Evolutionary conservation across 2,329 filamentous ascomycete species (phyloP), one percentile per base, ranked within the genome.

Genomic region (Daldinia sp.): DNA sequence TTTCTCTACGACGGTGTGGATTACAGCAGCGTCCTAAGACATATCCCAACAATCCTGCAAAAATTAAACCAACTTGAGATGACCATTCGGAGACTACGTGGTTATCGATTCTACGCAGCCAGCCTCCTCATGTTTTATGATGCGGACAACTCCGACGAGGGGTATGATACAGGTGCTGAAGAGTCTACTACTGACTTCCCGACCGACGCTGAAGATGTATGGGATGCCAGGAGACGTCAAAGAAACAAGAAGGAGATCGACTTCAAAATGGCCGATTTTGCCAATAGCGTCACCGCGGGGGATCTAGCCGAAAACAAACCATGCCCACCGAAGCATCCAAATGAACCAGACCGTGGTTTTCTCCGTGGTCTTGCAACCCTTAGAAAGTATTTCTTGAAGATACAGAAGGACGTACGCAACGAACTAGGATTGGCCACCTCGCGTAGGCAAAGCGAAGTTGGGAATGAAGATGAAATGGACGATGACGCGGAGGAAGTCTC

Each of bases 261-360:
- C 79, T 90, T 99, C 82, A 98, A 98, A 81, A 97, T 99, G 79
- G 95, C 97, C 64, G 96, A 99, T 80, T 99, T 99, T 82, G 96
- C 96, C 71, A 99, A 99, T 79, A 98, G 95, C 76, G 90, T 98
- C 39, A 98, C 94, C 1, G 92, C 93, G 3, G 92, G 96, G 72
- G 94, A 97, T 75, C 81, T 89, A 10, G 84, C 88, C 66, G 81
- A 82, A 58, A 84, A 86, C 69, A 86, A 86, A 74, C 82, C 86
- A 4, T 98, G 95, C 74, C 96, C 96, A 13, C 96, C 96, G 4
- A 87, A 89, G 66, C 89, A 97, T 76, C 93, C 93, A 0, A 83
- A 91, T 39, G 90, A 93, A 67, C 90, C 97, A 6, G 96, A 99
- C 74, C 88, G 90, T 30, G 96, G 96, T 0, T 99, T 98, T 76